Evolutionary conservation across 2,329 filamentous ascomycete genomes (phyloP).

Genomic region (Catunica adiposa): DNA sequence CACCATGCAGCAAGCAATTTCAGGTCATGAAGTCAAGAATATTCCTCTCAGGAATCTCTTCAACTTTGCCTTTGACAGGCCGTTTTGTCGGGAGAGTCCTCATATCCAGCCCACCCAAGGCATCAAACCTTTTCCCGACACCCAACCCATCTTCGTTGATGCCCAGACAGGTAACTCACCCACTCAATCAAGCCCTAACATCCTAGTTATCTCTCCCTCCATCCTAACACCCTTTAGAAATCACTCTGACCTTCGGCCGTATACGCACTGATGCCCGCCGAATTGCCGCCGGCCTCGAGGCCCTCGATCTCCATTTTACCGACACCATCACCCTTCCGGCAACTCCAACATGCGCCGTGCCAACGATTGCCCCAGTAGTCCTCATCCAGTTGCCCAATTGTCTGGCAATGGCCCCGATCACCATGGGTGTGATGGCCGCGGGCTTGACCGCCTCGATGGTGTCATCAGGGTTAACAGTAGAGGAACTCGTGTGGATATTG

Average conservation of each 20-base stretch:
- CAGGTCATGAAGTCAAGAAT: not conserved
- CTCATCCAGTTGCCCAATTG: conserved; percentile 28
- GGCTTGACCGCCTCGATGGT: conserved; percentile 26
- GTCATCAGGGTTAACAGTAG: conserved; percentile 25
- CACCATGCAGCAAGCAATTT: not conserved
- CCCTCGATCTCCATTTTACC: conserved; percentile 23
- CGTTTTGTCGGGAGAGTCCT: conserved; percentile 21
- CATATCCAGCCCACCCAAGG: conserved; percentile 19
- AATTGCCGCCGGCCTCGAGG: conserved; percentile 22
- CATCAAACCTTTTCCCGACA: conserved; percentile 21
- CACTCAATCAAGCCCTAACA: not conserved
- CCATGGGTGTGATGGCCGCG: conserved; percentile 25
- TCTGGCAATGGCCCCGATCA: conserved; percentile 23
- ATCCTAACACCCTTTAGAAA: not conserved
- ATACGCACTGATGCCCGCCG: conserved; percentile 23
- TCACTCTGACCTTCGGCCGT: conserved; percentile 21
- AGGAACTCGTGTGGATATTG: conserved; percentile 26
- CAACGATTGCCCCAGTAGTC: conserved; percentile 26
- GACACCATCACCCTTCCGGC: conserved; percentile 22
- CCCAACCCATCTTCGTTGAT: conserved; percentile 25
- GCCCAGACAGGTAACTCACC: conserved; percentile 23
- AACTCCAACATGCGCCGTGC: conserved; percentile 23
- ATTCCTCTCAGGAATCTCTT: conserved; percentile 22
- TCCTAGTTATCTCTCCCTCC: not conserved
- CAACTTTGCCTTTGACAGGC: conserved; percentile 24